Evolutionary conservation across 805 yeast genomes (phyloP).

Genomic region (Metschnikowia bowlesiae): DNA sequence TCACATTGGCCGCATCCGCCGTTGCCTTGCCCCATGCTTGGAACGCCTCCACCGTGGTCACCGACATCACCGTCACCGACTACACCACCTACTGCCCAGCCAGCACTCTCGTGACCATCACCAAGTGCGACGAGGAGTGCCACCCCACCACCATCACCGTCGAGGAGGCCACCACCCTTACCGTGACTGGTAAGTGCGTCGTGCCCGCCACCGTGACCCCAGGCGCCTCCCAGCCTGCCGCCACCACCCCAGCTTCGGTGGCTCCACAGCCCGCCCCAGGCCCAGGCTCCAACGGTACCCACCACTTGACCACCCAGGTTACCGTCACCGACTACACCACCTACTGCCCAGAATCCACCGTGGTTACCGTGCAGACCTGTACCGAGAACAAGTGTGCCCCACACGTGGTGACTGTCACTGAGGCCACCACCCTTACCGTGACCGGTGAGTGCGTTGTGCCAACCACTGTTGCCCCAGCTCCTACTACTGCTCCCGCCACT

Average conservation of each 20-base stretch:
- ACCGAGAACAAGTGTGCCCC: conserved; percentile 24
- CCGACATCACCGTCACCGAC: conserved; percentile 32
- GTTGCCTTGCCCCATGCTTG: background rate
- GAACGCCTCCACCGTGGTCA: conserved; percentile 12
- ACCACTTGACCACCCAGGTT: conserved; percentile 18
- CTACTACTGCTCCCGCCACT: background rate
- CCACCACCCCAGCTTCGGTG: no score
- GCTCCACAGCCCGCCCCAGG: background rate
- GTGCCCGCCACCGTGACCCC: conserved; percentile 14
- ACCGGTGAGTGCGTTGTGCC: conserved; percentile 30
- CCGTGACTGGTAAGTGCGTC: conserved; percentile 30
- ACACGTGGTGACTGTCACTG: conserved; percentile 23
- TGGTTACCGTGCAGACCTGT: conserved; percentile 32
- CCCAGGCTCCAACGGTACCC: background rate
- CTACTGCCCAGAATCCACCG: conserved; percentile 35
- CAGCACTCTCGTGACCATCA: conserved; percentile 30
- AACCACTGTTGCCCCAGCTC: conserved; percentile 12
- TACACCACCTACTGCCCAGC: conserved; percentile 37
- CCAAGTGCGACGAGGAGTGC: conserved; percentile 29
- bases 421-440: conserved; percentile 30
- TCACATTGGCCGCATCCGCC: conserved; percentile 1
- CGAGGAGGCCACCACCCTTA: conserved; percentile 28
- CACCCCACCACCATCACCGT: conserved; percentile 25
- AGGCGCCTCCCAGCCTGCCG: no score
- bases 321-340: conserved; percentile 36